Evolutionary conservation across 2,329 filamentous ascomycete species (phyloP), one percentile per base, ranked within the genome.

Genomic region (Stylonectria norvegica): DNA sequence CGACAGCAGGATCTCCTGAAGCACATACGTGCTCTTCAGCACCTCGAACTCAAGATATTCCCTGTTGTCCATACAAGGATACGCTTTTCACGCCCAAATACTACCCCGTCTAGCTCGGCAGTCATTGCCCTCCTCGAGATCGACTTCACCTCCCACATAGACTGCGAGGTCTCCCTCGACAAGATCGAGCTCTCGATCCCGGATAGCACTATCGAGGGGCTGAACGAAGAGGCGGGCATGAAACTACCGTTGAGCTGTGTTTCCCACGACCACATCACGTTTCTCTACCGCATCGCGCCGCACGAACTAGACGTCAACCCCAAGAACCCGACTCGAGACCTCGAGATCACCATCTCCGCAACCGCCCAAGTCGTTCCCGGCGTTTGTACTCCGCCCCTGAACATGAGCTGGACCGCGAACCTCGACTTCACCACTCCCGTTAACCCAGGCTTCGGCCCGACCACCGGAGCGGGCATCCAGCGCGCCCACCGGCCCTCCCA

Each of bases 51-150:
- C 33, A 78, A 75, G 43, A 75, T 87, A 25, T 77, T 78, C 37
- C 85, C 86, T 7, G 79, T 82, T 3, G 70, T 89, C 9, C 85
- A 89, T 59, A 83, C 85, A 34, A 76, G 85, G 29, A 78, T 90
- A 41, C 75, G 84, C 34, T 89, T 89, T 59, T 81, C 84, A 4
- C 75, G 81, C 44, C 74, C 84, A 5, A 78, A 73, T 51, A 72
- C 72, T 1, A 68, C 70, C 7, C 79, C 81, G 3, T 67, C 79
- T 8, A 79, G 75, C 43, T 62, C 78, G 3, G 74, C 80, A 14
- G 68, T 88, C 10, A 76, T 89, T 43, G 83, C 84, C 7, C 78
- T 86, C 36, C 68, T 90, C 4, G 85, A 89, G 56, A 63, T 89
- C 27, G 86, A 89, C 63, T 82, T 87, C 47, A 86, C 85, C 0